Conservation (phyloP, 1,284 basidiomycete species). For the Baeospora myosura region DNA sequence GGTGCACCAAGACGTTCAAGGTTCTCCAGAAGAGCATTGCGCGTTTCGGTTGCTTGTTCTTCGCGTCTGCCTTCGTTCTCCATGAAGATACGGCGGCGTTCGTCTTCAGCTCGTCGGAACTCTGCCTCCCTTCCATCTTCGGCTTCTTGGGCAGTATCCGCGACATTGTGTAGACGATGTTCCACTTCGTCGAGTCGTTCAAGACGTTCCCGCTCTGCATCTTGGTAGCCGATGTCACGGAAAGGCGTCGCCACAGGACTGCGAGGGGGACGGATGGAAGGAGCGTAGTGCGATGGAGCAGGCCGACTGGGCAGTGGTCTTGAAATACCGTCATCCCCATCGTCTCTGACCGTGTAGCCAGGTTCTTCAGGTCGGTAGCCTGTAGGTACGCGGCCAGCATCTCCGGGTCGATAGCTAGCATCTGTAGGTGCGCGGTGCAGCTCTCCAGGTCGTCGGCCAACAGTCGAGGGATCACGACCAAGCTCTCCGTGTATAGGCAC, state of each 20-base stretch:
- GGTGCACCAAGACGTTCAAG: constrained; percentile 30
- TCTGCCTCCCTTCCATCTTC: constrained; percentile 56
- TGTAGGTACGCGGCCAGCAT: no score
- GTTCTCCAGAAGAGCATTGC: constrained; percentile 42
- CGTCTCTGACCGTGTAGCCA: no score
- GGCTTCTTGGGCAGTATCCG: constrained; percentile 42
- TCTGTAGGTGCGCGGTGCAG: no score
- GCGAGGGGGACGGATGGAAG: constrained; percentile 12
- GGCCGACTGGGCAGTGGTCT: no score
- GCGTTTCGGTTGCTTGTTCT: constrained; percentile 41
- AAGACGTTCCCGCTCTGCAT: constrained; percentile 45
- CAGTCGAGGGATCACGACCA: no score
- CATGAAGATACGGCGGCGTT: constrained; percentile 52
- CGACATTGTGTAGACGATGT: constrained; percentile 36
- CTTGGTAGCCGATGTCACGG: constrained; percentile 31
- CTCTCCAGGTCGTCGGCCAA: no score
- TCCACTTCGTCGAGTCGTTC: constrained; percentile 52
- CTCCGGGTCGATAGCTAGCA: no score
- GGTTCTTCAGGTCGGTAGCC: no score
- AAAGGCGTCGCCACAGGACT: constrained; percentile 26
- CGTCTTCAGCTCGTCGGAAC: constrained; percentile 58
- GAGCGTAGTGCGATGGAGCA: constrained; percentile 4
- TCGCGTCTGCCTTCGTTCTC: constrained; percentile 52
- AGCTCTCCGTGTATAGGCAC: no score
- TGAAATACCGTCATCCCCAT: no score